Evolutionary conservation across 805 yeast species (phyloP), one percentile per base, ranked within the genome.

Genomic region (Wickerhamomyces sydowiorum): DNA sequence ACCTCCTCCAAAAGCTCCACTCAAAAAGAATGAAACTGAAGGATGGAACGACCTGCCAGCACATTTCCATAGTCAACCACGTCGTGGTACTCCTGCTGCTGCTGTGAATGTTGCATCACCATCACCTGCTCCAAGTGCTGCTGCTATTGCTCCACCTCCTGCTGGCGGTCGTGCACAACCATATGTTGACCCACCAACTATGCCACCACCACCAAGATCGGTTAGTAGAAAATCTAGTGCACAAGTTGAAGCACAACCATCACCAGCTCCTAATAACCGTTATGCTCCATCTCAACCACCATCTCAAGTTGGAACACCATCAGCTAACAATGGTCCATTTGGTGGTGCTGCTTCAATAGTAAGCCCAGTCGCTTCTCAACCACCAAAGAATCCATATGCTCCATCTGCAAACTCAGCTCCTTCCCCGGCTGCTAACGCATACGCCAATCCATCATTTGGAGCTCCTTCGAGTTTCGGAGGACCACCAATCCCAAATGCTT

Each of bases 41-140:
- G 87, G 86, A 4, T 81, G 88, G 87, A 81, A 80, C 52, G 86
- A 80, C 54, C 63, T 82, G 46, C 87, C 88, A 38, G 70, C 75
- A 10, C 63, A 70, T 9, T 73, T 73, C 62, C 72, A 72, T 37
- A 43, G 33, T 22, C 55, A 53, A 21, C 24, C 63, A 23, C 61
- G 72, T 9, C 73, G 73, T 39, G 66, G 73, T 30, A 65, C 72
- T 24, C 72, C 76, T 18, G 68, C 78, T 15, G 64, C 75, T 7
- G 65, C 69, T 15, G 64, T 60, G 22, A 46, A 32, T 24, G 51
- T 47, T 14, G 58, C 51, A 5, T 34, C 57, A 7, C 45, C 53
- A 15, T 40, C 48, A 4, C 52, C 61, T 2, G 53, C 59, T 9
- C 57, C 63, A 21, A 44, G 55, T 15, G 57, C 62, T 15, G 40